These are phyloP conservation scores for Scutellaria minor DNA, from an alignment of 257 asterid species.

Conservation along the genomic window DNA sequence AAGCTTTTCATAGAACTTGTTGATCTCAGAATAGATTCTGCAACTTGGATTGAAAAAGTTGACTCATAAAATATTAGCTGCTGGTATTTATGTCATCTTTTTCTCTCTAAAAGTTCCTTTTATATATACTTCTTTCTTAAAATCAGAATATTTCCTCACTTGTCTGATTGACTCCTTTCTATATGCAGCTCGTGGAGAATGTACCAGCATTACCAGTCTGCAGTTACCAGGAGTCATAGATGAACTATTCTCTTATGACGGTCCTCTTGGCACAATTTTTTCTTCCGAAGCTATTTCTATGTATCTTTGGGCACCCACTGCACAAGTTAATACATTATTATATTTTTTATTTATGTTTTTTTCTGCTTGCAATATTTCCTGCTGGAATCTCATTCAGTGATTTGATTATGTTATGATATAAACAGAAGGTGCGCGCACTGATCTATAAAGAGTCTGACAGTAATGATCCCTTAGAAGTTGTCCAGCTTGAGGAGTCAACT, in stretches of 20 bases:
- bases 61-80: constrained; percentile 1
- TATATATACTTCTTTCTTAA: neutral
- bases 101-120: constrained; percentile 2
- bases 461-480: constrained; percentile 56
- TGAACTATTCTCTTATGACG: constrained; percentile 75
- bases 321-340: constrained; percentile 59
- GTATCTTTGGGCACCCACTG: constrained; percentile 96
- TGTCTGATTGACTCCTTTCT: constrained; percentile 30
- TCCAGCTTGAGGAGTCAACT: constrained; percentile 69
- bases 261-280: constrained; percentile 83
- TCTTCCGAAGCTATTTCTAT: constrained; percentile 62
- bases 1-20: neutral
- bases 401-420: constrained; percentile 32
- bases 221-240: constrained; percentile 96
- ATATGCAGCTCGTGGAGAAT: constrained; percentile 64
- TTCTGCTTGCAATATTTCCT: constrained; percentile 24
- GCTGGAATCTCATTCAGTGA: constrained; percentile 24
- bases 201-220: constrained; percentile 71
- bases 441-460: constrained; percentile 63
- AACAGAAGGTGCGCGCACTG: constrained; percentile 67
- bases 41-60: neutral
- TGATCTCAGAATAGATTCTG: neutral
- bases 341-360: neutral
- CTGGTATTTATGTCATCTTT: neutral
- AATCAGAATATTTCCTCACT: constrained; percentile 5